These are phyloP conservation scores for Craterostigma plantagineum DNA, from an alignment of 257 asterid genomes.

Conservation along the genomic window DNA sequence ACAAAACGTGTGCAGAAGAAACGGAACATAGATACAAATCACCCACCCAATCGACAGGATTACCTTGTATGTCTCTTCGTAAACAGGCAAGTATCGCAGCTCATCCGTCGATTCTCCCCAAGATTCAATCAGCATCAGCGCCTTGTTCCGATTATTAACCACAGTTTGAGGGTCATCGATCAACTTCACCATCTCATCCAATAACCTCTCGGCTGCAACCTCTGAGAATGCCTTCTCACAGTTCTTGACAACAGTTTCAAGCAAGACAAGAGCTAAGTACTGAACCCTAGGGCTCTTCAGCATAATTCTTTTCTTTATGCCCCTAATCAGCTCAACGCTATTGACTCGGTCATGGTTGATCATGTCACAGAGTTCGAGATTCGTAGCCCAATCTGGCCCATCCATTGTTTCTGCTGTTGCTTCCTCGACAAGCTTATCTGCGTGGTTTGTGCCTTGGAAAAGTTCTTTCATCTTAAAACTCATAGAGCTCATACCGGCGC, in stretches of 20 bases:
- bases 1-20: no score
- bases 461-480: conserved; percentile 94
- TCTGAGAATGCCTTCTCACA: conserved; percentile 97
- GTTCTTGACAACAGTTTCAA: conserved; percentile 86
- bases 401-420: conserved; percentile 89
- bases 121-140: conserved; percentile 69
- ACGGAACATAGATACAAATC: no score
- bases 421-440: conserved; percentile 86
- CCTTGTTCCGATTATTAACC: conserved; percentile 85
- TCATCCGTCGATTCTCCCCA: conserved; percentile 97
- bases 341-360: conserved; percentile 61
- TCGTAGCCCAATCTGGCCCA: conserved; percentile 89
- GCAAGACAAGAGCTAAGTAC: conserved; percentile 78
- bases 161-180: conserved; percentile 96
- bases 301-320: conserved; percentile 64
- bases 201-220: conserved; percentile 88
- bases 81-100: conserved; percentile 92
- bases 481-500: conserved; percentile 86
- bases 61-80: conserved; percentile 98
- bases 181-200: conserved; percentile 99
- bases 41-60: conserved; percentile 4
- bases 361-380: conserved; percentile 97
- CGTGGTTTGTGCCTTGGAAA: conserved; percentile 89
- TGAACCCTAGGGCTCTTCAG: conserved; percentile 77
- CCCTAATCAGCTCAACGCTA: conserved; percentile 73